Evolutionary conservation across 768 basidiomycete species (phyloP).

Genomic region (Calocybe cyanea): DNA sequence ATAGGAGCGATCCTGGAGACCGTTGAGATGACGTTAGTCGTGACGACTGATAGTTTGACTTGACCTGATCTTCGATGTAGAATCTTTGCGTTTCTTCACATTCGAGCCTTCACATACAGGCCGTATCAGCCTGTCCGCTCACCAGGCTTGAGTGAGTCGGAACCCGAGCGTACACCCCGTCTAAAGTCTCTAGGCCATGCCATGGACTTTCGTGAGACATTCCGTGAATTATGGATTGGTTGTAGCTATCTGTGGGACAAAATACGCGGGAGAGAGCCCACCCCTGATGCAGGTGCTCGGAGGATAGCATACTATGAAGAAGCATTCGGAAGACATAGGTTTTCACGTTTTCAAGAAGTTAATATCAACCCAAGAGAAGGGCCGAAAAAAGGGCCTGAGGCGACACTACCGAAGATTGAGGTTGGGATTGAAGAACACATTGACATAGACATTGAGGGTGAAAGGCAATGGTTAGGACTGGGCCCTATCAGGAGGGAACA

Average conservation of each 20-base stretch:
- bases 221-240: slow-evolving; percentile 56
- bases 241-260: slow-evolving; percentile 54
- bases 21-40: slow-evolving; percentile 69
- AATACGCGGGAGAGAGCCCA: slow-evolving; percentile 52
- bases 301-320: slow-evolving; percentile 39
- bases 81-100: slow-evolving; percentile 65
- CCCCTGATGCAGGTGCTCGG: slow-evolving; percentile 38
- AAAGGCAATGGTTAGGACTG: slow-evolving; percentile 49
- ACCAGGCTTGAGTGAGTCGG: slow-evolving; percentile 24
- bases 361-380: slow-evolving; percentile 13
- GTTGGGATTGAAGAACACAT: slow-evolving; percentile 40
- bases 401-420: slow-evolving; percentile 26
- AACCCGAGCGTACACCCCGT: slow-evolving; percentile 44
- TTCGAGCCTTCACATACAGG: slow-evolving; percentile 69
- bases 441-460: slow-evolving; percentile 38
- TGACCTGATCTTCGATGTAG: slow-evolving; percentile 26
- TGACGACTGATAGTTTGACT: background rate
- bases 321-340: slow-evolving; percentile 39
- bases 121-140: slow-evolving; percentile 42
- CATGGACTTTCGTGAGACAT: slow-evolving; percentile 68
- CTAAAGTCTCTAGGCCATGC: slow-evolving; percentile 57
- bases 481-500: slow-evolving; percentile 40
- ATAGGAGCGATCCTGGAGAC: slow-evolving; percentile 66
- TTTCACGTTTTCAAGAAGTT: slow-evolving; percentile 9
- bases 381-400: slow-evolving; percentile 7